Percentiles rank a stretch among this genome's conserved stretches.
Evolutionary conservation across 805 yeast species (phyloP).

Genomic region (Naumovozyma dairenensis): DNA sequence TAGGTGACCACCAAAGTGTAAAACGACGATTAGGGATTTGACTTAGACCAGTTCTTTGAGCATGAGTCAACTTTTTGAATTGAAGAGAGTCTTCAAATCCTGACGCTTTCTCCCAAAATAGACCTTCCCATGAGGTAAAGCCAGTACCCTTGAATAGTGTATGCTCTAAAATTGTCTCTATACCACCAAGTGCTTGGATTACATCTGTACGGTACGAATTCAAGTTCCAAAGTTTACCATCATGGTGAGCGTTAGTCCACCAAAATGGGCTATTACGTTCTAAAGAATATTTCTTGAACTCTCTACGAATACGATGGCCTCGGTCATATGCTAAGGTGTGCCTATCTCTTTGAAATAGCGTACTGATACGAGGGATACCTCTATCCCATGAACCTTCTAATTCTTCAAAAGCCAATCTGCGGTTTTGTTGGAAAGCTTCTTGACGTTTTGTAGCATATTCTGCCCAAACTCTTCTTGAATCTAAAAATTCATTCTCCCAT

Average conservation of each 20-base stretch:
- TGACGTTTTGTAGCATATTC: slow-evolving; percentile 86
- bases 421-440: slow-evolving; percentile 76
- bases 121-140: slow-evolving; percentile 95
- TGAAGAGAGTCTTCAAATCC: slow-evolving; percentile 96
- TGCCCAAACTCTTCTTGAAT: slow-evolving; percentile 95
- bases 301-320: slow-evolving; percentile 79
- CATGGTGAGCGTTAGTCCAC: slow-evolving; percentile 94
- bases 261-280: slow-evolving; percentile 80
- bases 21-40: slow-evolving; percentile 97
- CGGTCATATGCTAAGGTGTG: slow-evolving; percentile 91
- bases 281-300: slow-evolving; percentile 63
- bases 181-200: slow-evolving; percentile 94
- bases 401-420: slow-evolving; percentile 85
- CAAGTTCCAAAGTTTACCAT: slow-evolving; percentile 91
- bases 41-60: slow-evolving; percentile 92
- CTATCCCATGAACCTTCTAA: slow-evolving; percentile 93
- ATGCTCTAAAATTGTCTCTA: slow-evolving; percentile 91
- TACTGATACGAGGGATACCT: slow-evolving; percentile 92
- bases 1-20: slow-evolving; percentile 99
- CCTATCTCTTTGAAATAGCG: slow-evolving; percentile 88
- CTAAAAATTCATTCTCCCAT: slow-evolving; percentile 94
- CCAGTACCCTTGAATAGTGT: slow-evolving; percentile 95
- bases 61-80: slow-evolving; percentile 89
- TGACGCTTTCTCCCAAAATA: slow-evolving; percentile 96
- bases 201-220: slow-evolving; percentile 91